A percentile compares a stretch with the other conserved stretches of the same genome.
These are phyloP conservation scores for Kitagawia praeruptora DNA, from an alignment of 129 eudicot species.

Conservation along the genomic window DNA sequence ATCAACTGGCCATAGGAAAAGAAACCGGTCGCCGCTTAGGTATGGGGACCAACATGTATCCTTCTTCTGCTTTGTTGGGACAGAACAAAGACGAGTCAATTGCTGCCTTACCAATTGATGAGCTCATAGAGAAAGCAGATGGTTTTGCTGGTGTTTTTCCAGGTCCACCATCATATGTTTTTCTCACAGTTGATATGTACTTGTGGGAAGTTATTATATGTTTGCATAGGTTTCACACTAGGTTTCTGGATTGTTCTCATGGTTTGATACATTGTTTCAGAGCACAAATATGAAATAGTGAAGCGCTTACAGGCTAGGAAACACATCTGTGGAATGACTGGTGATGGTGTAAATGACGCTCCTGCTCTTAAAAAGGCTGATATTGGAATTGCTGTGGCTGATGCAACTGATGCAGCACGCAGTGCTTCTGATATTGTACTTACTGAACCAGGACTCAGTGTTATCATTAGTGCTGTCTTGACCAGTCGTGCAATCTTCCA, in stretches of 20 bases:
- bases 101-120: conserved; percentile 88
- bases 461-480: conserved; percentile 72
- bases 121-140: conserved; percentile 95
- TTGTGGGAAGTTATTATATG: not conserved
- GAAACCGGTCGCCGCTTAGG: conserved; percentile 99
- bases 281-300: conserved; percentile 65
- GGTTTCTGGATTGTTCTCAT: not conserved
- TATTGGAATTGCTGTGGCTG: conserved; percentile 68
- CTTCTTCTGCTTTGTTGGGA: conserved; percentile 95
- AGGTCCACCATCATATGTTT: conserved; percentile 32
- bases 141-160: conserved; percentile 99
- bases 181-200: not conserved
- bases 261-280: conserved; percentile 22
- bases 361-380: conserved; percentile 72
- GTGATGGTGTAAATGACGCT: conserved; percentile 74
- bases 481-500: conserved; percentile 71
- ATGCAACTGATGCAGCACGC: conserved; percentile 81
- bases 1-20: conserved; percentile 95
- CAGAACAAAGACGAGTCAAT: conserved; percentile 95
- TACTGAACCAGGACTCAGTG: conserved; percentile 73
- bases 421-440: conserved; percentile 72
- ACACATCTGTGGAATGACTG: conserved; percentile 73
- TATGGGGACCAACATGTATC: conserved; percentile 99
- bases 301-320: conserved; percentile 63
- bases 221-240: not conserved